Evolutionary conservation across 164 flowering plant species (phyloP).

Genomic region (Litsea cubeba): DNA sequence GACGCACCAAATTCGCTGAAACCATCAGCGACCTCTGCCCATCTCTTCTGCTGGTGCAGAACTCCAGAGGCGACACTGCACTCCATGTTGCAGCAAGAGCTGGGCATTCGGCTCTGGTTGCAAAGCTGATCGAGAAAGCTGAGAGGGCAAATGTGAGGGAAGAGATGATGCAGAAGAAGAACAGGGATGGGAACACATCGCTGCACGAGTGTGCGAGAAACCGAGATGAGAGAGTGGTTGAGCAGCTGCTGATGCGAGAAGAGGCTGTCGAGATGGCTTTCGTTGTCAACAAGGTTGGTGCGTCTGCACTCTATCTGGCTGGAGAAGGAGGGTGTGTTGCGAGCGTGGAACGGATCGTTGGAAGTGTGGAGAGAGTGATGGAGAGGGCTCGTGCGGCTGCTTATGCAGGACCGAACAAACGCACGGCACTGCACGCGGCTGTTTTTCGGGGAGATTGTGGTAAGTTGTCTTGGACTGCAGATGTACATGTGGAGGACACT

Average conservation of each 20-base stretch:
- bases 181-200: neutral
- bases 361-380: too few species aligned
- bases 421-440: slow-evolving; percentile 3
- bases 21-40: neutral
- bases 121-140: neutral
- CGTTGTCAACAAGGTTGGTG: neutral
- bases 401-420: neutral
- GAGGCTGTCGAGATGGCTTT: neutral
- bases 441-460: slow-evolving; percentile 1
- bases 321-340: neutral
- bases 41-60: neutral
- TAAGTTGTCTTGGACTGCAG: neutral
- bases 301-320: slow-evolving; percentile 4
- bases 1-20: neutral
- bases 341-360: neutral
- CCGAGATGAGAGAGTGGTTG: neutral
- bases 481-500: too few species aligned
- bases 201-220: neutral
- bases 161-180: neutral
- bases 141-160: neutral
- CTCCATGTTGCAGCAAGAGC: neutral
- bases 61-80: neutral
- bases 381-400: neutral
- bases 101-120: neutral
- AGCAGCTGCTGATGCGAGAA: neutral